These are phyloP conservation scores for Populus pruinosa DNA, from an alignment of 345 rosid genomes.

Conservation along the genomic window DNA sequence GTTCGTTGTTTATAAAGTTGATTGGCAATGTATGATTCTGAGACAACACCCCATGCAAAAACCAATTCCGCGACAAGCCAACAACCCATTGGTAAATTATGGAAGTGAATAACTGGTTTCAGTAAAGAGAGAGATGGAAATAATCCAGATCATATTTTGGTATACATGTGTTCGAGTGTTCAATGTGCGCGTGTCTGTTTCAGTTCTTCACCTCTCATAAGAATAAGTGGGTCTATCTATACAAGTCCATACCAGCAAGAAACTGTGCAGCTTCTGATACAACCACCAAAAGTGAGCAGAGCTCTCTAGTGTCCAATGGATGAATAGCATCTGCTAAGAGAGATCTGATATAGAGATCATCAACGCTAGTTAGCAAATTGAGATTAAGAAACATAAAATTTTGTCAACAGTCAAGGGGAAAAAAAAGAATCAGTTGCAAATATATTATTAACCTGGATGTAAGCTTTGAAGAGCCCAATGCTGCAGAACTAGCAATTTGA, in stretches of 20 bases:
- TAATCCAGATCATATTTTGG: neutral
- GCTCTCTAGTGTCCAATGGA: constrained; percentile 19
- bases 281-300: constrained; percentile 27
- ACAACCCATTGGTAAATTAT: neutral
- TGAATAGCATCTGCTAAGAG: constrained; percentile 18
- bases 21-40: no score
- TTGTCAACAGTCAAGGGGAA: neutral
- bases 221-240: neutral
- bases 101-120: neutral
- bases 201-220: neutral
- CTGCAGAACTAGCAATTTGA: constrained; percentile 16
- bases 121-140: neutral
- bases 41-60: no score
- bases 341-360: constrained; percentile 16
- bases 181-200: no score
- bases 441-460: constrained; percentile 25
- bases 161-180: neutral
- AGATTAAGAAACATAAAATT: neutral
- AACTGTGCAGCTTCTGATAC: constrained; percentile 32
- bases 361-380: neutral
- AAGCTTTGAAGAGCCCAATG: constrained; percentile 22
- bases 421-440: neutral
- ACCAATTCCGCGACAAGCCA: neutral
- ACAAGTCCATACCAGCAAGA: constrained; percentile 22
- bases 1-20: no score